Evolutionary conservation across 2,329 filamentous ascomycete genomes (phyloP), one percentile per base, ranked within the genome.

Genomic region (Botrytis byssoidea): DNA sequence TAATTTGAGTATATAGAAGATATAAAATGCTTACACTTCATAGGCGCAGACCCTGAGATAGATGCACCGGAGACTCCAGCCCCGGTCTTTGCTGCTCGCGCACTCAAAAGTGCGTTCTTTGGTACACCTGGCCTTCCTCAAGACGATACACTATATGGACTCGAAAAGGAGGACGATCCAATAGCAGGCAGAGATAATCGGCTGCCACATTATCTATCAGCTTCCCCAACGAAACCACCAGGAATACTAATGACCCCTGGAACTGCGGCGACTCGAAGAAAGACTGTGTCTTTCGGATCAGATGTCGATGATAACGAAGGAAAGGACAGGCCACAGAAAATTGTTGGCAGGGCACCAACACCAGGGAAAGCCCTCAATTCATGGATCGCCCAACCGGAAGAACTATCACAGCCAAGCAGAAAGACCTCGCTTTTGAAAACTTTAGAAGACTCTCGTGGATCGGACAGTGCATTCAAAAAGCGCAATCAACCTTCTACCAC

Each of bases 241-340:
- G 88, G 90, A 1, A 92, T 92, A 61, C 83, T 92, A 4, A 81
- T 91, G 65, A 92, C 90, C 0, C 90, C 90, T 0, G 90, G 90
- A 1, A 91, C 89, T 2, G 89, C 85, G 25, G 86, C 88, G 2
- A 84, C 88, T 61, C 85, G 88, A 70, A 86, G 88, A 61, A 92
- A 92, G 80, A 89, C 88, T 77, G 90, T 92, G 37, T 90, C 90
- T 0, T 92, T 91, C 77, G 89, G 87, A 20, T 84, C 86, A 73
- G 88, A 90, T 69, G 85, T 90, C 12, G 71, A 77, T 16, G 78
- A 80, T 22, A 79, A 79, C 18, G 79, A 77, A n/a, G 74, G 77
- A 44, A 75, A 74, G 70, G 76, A 74, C 20, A 71, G 40, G 57
- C 55, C 29, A 16, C n/a, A 37, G 40, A 75, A 75, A 67, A 66